A percentile compares a stretch with the other conserved stretches of the same genome.
These are phyloP conservation scores for Funneliformis caledonium DNA, from an alignment of 371 early-diverging fungal genomes.

Conservation along the genomic window DNA sequence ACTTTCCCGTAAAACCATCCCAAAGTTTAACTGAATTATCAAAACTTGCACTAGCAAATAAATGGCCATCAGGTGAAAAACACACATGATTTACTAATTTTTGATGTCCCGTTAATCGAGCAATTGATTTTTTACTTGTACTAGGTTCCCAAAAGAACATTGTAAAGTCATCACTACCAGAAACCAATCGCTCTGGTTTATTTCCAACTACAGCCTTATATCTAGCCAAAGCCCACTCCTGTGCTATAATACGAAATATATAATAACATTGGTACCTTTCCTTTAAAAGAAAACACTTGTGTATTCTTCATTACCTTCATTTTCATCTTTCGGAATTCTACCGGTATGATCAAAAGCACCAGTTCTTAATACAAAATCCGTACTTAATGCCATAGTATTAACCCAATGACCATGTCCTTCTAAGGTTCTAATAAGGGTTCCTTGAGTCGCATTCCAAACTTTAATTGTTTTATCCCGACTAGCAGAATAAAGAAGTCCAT, in stretches of 20 bases:
- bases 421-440: conserved; percentile 82
- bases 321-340: conserved; percentile 59
- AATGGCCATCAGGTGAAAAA: conserved; percentile 93
- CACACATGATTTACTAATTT: conserved; percentile 93
- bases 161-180: conserved; percentile 97
- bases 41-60: conserved; percentile 95
- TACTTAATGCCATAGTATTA: conserved; percentile 89
- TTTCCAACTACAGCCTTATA: conserved; percentile 76
- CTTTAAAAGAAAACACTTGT: too few species aligned
- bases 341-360: conserved; percentile 91
- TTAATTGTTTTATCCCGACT: conserved; percentile 93
- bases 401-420: conserved; percentile 95
- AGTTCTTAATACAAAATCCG: conserved; percentile 88
- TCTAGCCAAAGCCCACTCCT: conserved; percentile 73
- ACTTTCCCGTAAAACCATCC: conserved; percentile 92
- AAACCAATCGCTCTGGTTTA: conserved; percentile 83
- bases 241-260: conserved; percentile 51
- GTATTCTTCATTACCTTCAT: conserved; percentile 60
- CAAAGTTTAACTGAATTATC: conserved; percentile 98
- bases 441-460: conserved; percentile 85
- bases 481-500: conserved; percentile 90
- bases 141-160: conserved; percentile 94
- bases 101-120: conserved; percentile 95
- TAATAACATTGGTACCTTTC: background rate
- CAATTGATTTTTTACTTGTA: conserved; percentile 81